A percentile compares a stretch with the other conserved stretches of the same genome.
phyloP scores from a whole-genome alignment of 306 rosid species.

The Lathyrus tuberosus region DNA sequence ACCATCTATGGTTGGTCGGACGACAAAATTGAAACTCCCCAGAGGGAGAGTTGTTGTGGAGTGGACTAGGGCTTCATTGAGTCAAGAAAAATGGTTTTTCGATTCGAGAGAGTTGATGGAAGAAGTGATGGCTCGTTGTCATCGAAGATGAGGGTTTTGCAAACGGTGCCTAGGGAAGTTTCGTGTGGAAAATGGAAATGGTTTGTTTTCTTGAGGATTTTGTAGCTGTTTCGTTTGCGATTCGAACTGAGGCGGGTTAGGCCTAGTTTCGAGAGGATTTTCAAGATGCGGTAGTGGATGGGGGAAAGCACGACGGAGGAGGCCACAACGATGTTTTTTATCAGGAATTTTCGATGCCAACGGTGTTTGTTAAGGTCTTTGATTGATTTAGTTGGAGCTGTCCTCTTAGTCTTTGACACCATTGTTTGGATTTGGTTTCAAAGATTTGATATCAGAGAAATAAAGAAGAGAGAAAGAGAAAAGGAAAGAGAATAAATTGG shows the following conservation, averaged over 20 bases:
- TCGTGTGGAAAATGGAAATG: not conserved
- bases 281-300: conserved; percentile 74
- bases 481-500: too few relatives aligned
- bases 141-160: conserved; percentile 55
- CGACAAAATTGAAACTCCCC: conserved; percentile 66
- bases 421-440: conserved; percentile 36
- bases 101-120: conserved; percentile 26
- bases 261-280: conserved; percentile 64
- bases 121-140: conserved; percentile 41
- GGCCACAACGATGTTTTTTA: conserved; percentile 50
- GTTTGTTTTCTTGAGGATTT: conserved; percentile 52
- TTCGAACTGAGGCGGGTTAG: conserved; percentile 45
- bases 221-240: conserved; percentile 50
- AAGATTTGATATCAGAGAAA: not conserved
- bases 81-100: conserved; percentile 72
- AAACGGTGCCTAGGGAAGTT: conserved; percentile 23
- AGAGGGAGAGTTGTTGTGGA: conserved; percentile 61
- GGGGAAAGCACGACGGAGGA: conserved; percentile 62
- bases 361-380: conserved; percentile 55
- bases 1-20: conserved; percentile 75
- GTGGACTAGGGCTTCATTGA: conserved; percentile 84
- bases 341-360: conserved; percentile 59
- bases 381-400: conserved; percentile 53
- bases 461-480: not conserved
- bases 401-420: conserved; percentile 82